phyloP scores from a whole-genome alignment of 129 eudicot species.

The Chrysanthemum makinoi region DNA sequence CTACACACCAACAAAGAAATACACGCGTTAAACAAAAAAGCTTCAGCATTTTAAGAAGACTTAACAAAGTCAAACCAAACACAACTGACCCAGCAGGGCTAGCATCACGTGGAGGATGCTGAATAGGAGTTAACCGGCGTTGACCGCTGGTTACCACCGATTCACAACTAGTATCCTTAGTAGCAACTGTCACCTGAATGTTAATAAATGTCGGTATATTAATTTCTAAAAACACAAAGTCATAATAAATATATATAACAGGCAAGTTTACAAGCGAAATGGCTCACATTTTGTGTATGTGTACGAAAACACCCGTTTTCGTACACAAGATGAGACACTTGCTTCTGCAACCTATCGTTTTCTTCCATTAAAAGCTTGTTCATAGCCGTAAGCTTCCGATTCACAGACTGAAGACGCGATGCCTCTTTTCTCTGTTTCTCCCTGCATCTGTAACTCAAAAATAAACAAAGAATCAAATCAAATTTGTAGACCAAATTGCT shows the following conservation, averaged over 20 bases:
- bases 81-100: conserved; percentile 98
- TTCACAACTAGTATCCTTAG: conserved; percentile 87
- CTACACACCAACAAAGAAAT: conserved; percentile 24
- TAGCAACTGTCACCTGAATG: conserved; percentile 56
- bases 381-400: conserved; percentile 90
- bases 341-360: conserved; percentile 93
- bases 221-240: conserved; percentile 8
- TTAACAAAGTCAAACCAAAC: background rate
- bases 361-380: conserved; percentile 97
- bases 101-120: conserved; percentile 89
- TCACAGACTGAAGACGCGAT: conserved; percentile 86
- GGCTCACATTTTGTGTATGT: conserved; percentile 68
- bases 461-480: too few relatives aligned
- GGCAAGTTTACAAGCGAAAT: background rate
- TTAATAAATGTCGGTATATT: conserved; percentile 2
- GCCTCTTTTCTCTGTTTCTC: conserved; percentile 98
- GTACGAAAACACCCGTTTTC: conserved; percentile 92
- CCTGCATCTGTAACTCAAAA: conserved; percentile 76
- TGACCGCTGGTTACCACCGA: conserved; percentile 98
- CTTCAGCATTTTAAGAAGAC: background rate
- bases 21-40: background rate
- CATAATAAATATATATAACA: background rate
- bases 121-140: conserved; percentile 63
- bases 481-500: too few relatives aligned
- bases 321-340: conserved; percentile 88